Conservation (phyloP, 2,329 filamentous ascomycete species). For the Chrysoporthe cubensis region DNA sequence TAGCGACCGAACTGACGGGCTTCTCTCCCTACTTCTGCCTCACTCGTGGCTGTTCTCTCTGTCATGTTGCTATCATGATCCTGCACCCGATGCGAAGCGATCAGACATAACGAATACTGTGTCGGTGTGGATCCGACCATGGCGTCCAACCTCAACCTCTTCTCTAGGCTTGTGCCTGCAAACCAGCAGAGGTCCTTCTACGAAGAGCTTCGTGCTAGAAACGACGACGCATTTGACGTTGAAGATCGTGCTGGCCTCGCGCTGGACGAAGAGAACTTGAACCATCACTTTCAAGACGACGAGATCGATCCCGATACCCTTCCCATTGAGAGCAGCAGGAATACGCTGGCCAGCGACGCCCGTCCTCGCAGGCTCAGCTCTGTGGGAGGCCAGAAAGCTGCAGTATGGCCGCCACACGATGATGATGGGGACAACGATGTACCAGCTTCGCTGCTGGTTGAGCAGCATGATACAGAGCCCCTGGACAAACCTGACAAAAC, state of each 20-base stretch:
- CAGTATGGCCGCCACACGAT: slow-evolving; percentile 43
- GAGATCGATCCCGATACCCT: slow-evolving; percentile 51
- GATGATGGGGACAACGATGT: slow-evolving; percentile 64
- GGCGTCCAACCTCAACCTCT: slow-evolving; percentile 53
- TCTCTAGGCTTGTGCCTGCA: slow-evolving; percentile 47
- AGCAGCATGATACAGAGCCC: slow-evolving; percentile 47
- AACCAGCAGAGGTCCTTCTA: slow-evolving; percentile 51
- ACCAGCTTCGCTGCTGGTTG: slow-evolving; percentile 65
- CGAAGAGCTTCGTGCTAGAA: slow-evolving; percentile 49
- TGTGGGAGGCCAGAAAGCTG: slow-evolving; percentile 2
- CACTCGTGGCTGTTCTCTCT: background rate
- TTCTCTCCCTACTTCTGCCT: background rate
- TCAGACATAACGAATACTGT: slow-evolving; percentile 16
- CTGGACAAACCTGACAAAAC: slow-evolving; percentile 27
- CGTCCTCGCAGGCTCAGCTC: slow-evolving; percentile 15
- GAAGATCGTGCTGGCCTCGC: slow-evolving; percentile 48
- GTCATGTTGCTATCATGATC: slow-evolving; percentile 28
- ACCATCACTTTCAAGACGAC: slow-evolving; percentile 54
- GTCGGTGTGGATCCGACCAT: slow-evolving; percentile 37
- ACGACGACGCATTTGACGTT: slow-evolving; percentile 43
- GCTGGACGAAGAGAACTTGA: slow-evolving; percentile 58
- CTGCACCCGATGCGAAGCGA: background rate
- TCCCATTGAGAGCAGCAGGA: slow-evolving; percentile 51
- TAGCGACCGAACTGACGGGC: slow-evolving; percentile 8
- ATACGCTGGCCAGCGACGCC: slow-evolving; percentile 33